Evolutionary conservation across 108 stramenopile species (phyloP), one percentile per base, ranked within the genome.

Genomic region (Nannochloropsis salina): DNA sequence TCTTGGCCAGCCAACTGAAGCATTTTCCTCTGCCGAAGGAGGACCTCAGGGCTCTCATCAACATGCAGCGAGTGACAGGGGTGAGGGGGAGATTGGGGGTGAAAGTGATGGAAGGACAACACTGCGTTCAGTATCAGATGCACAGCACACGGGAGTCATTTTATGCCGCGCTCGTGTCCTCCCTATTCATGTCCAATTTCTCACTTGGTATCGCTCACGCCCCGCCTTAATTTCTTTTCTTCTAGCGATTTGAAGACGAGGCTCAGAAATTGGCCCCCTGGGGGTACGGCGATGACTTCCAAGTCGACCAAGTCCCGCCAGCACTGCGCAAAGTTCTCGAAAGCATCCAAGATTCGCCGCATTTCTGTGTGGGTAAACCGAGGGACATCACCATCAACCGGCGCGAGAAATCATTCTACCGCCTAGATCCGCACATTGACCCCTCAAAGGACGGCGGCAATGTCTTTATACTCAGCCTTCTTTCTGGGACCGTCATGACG

Each of bases 401-500:
- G 15, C 61, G 61, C 61, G 61, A 74, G 61, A 74, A 74, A n/a
- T 74, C 15, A n/a, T 74, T 74, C 61, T 74, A 74, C n/a, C 61
- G 61, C n/a, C 61, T 74, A 6, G 61, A 74, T n/a, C 61, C 61
- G 15, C 61, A 74, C n/a, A 74, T 74, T 6, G 61, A 74, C 61
- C 61, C 61, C 8, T 1, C n/a, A 1, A n/a, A 74, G 15, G 61
- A 74, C n/a, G 61, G 61, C 20, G 61, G 61, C 4, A 74, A 74
- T 74, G 61, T 74, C 61, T 74, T 74, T n/a, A 74, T 74, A 15
- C 3, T 74, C 3, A n/a, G 61, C 20, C 61, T 74, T 4, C n/a
- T 74, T 15, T 74, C 61, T n/a, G 61, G 61, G 2, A 74, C 61
- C 20, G 61, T 74, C 6, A n/a, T 74, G 61, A 74, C 61, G 3